These are phyloP conservation scores for Penicillium angulare DNA, from an alignment of 495 filamentous ascomycete species.

Conservation along the genomic window DNA sequence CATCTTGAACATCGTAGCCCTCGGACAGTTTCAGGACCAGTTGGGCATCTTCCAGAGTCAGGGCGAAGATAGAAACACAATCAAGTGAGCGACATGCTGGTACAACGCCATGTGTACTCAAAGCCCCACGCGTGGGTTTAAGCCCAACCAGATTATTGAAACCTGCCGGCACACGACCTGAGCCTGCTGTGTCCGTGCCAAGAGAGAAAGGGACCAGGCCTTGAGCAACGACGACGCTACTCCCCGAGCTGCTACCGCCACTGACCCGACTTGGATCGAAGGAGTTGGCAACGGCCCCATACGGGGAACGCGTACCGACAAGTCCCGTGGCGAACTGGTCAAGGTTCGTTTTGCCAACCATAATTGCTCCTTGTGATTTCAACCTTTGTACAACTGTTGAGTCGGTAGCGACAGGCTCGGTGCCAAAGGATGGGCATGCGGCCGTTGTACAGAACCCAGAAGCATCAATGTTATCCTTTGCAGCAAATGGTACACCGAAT, in stretches of 20 bases:
- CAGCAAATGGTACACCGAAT: slow-evolving; percentile 62
- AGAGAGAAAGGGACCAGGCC: slow-evolving; percentile 60
- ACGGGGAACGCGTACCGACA: slow-evolving; percentile 60
- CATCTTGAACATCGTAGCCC: slow-evolving; percentile 52
- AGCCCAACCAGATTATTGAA: slow-evolving; percentile 67
- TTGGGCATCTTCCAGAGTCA: slow-evolving; percentile 51
- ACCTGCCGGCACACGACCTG: slow-evolving; percentile 58
- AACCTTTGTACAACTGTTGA: slow-evolving; percentile 17
- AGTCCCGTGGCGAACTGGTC: slow-evolving; percentile 68
- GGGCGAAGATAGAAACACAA: slow-evolving; percentile 57
- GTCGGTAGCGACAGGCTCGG: slow-evolving; percentile 41
- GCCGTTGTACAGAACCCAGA: slow-evolving; percentile 56
- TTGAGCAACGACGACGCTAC: slow-evolving; percentile 24
- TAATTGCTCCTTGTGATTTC: slow-evolving; percentile 51
- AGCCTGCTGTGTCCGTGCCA: slow-evolving; percentile 67
- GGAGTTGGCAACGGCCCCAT: slow-evolving; percentile 38
- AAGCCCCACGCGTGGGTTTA: slow-evolving; percentile 64
- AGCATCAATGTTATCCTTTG: slow-evolving; percentile 66
- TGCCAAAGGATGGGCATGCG: slow-evolving; percentile 54
- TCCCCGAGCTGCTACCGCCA: slow-evolving; percentile 16
- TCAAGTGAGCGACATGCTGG: slow-evolving; percentile 48
- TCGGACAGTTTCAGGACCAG: slow-evolving; percentile 55
- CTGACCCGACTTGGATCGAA: slow-evolving; percentile 7
- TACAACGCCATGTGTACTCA: slow-evolving; percentile 56
- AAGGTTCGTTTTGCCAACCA: slow-evolving; percentile 66